Percentiles rank a stretch among this genome's conserved stretches.
Conservation (phyloP, 441 rosid species). For the Adansonia grandidieri region DNA sequence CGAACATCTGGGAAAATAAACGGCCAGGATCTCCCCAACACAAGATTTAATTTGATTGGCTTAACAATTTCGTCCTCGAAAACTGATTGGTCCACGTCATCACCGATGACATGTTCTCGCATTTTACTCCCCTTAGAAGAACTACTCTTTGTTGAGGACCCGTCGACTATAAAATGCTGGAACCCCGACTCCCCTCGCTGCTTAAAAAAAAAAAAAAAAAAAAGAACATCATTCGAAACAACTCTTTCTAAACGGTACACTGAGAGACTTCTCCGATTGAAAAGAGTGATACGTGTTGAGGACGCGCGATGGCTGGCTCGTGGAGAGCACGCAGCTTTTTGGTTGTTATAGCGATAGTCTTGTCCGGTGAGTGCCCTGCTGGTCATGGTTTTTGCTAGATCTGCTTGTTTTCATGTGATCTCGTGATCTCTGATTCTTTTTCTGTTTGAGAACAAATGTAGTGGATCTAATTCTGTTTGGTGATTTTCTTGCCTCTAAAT, state of each 20-base stretch:
- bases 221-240: not conserved
- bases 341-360: conserved; percentile 53
- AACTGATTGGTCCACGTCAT: conserved; percentile 65
- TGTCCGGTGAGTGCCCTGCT: conserved; percentile 50
- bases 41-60: conserved; percentile 58
- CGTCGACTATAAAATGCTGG: conserved; percentile 27
- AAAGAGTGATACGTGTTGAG: not conserved
- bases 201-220: not conserved
- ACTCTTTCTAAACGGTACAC: not conserved
- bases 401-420: not conserved
- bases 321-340: conserved; percentile 53
- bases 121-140: not conserved
- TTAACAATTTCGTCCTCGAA: not conserved
- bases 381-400: conserved; percentile 7
- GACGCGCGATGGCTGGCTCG: conserved; percentile 48
- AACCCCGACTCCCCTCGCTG: not conserved
- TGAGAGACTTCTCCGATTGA: not conserved
- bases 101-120: conserved; percentile 50
- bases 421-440: conserved; percentile 22
- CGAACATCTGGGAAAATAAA: conserved; percentile 21
- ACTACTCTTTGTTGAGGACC: conserved; percentile 2
- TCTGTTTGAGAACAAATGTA: conserved; percentile 12
- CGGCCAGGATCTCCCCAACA: conserved; percentile 55
- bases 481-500: not conserved
- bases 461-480: conserved; percentile 18